Evolutionary conservation across 1,284 basidiomycete species (phyloP).

Genomic region (Ustilago shanxiensis): DNA sequence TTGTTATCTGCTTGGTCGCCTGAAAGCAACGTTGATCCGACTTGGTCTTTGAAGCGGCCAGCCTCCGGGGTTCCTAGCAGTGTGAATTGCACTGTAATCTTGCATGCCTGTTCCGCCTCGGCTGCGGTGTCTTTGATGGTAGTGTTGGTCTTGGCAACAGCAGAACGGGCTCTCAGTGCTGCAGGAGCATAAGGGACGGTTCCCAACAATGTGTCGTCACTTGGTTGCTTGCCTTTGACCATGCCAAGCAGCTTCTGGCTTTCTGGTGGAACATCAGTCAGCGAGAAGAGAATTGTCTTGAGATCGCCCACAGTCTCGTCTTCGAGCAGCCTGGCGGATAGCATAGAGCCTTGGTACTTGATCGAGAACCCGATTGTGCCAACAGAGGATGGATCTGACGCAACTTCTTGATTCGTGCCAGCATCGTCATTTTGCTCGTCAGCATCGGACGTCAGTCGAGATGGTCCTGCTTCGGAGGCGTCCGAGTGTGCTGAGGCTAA

Average conservation of each 20-base stretch:
- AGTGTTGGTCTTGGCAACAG: slow-evolving; percentile 11
- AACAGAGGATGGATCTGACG: background rate
- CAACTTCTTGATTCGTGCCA: background rate
- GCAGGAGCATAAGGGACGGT: slow-evolving; percentile 45
- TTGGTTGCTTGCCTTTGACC: slow-evolving; percentile 84
- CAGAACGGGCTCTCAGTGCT: slow-evolving; percentile 33
- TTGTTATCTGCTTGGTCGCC: slow-evolving; percentile 32
- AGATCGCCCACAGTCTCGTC: slow-evolving; percentile 63
- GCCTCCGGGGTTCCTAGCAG: slow-evolving; percentile 60
- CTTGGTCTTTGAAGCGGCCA: slow-evolving; percentile 76
- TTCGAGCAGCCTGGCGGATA: slow-evolving; percentile 42
- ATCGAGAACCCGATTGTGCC: slow-evolving; percentile 47
- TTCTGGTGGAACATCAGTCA: slow-evolving; percentile 85
- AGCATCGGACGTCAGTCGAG: slow-evolving; percentile 14
- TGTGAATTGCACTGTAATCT: slow-evolving; percentile 49
- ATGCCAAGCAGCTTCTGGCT: slow-evolving; percentile 90
- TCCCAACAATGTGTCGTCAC: slow-evolving; percentile 61
- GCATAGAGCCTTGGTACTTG: slow-evolving; percentile 48
- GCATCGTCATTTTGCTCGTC: slow-evolving; percentile 3
- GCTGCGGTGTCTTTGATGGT: slow-evolving; percentile 29
- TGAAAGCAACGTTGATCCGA: slow-evolving; percentile 55
- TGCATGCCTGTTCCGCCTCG: slow-evolving; percentile 35
- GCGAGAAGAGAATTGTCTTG: slow-evolving; percentile 73
- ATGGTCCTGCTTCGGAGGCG: slow-evolving; percentile 28
- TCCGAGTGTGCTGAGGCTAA: background rate